A percentile compares a stretch with the other conserved stretches of the same genome.
Evolutionary conservation across 768 basidiomycete species (phyloP).

Genomic region (Galerina marginata): DNA sequence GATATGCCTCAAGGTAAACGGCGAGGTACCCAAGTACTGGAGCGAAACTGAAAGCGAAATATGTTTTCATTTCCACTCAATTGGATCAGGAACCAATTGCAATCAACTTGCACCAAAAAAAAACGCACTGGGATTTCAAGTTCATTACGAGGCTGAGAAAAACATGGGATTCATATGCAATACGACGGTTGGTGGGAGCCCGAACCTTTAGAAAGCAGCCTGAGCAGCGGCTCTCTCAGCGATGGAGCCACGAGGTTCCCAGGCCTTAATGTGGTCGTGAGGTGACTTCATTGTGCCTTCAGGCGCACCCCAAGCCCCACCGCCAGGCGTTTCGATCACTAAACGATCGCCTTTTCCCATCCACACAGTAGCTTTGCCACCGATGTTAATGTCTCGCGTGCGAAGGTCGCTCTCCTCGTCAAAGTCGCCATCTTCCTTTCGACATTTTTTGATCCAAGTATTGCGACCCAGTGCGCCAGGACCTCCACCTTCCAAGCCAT

Average conservation of each 20-base stretch:
- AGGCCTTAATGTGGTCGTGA: slow-evolving; percentile 45
- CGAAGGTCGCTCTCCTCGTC: slow-evolving; percentile 41
- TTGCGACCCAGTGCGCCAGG: slow-evolving; percentile 77
- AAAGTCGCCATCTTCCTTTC: slow-evolving; percentile 71
- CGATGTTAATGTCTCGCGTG: slow-evolving; percentile 78
- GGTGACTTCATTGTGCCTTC: slow-evolving; percentile 35
- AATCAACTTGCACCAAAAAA: neutral
- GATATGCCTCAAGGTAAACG: too few species aligned
- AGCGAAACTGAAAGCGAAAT: too few species aligned
- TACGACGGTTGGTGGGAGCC: slow-evolving; percentile 8
- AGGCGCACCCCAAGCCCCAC: slow-evolving; percentile 79
- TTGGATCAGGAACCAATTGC: neutral
- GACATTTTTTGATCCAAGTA: slow-evolving; percentile 82
- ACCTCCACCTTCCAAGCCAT: slow-evolving; percentile 83
- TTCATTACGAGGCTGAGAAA: neutral
- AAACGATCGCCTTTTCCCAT: slow-evolving; percentile 90
- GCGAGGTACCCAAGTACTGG: too few species aligned
- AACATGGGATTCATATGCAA: slow-evolving; percentile 5
- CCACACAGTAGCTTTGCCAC: slow-evolving; percentile 84
- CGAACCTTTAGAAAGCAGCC: slow-evolving; percentile 54
- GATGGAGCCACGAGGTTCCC: slow-evolving; percentile 78
- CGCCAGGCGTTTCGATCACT: slow-evolving; percentile 88
- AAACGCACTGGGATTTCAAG: slow-evolving; percentile 2
- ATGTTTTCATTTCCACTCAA: neutral
- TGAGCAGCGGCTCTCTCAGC: slow-evolving; percentile 68